A percentile compares a stretch with the other conserved stretches of the same genome.
Conservation (phyloP, 768 basidiomycete genomes). For the Leucosporidium scottii region DNA sequence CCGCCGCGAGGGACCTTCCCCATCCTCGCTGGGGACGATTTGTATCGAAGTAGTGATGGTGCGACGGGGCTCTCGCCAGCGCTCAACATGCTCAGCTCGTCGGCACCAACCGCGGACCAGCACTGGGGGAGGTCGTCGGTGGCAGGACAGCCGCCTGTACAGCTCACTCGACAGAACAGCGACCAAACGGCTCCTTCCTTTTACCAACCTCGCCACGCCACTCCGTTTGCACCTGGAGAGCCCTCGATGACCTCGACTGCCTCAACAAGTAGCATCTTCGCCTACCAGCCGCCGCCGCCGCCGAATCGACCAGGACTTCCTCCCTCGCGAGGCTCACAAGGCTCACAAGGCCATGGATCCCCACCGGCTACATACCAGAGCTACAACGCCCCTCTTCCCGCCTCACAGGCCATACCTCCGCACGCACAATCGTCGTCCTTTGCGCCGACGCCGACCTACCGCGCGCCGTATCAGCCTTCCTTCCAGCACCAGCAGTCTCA, state of each 20-base stretch:
- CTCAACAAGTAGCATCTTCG: slow-evolving; percentile 6
- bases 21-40: background rate
- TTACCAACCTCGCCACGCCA: slow-evolving; percentile 25
- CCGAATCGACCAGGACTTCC: background rate
- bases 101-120: background rate
- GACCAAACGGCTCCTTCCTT: background rate
- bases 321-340: background rate
- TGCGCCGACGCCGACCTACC: background rate
- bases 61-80: background rate
- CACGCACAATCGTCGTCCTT: background rate
- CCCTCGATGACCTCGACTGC: background rate
- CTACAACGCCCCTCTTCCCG: background rate
- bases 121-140: background rate
- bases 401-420: background rate
- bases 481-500: background rate
- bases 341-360: background rate
- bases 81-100: background rate
- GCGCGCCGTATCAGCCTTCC: background rate
- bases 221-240: slow-evolving; percentile 7
- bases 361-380: background rate
- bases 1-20: background rate
- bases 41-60: no score
- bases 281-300: slow-evolving; percentile 23
- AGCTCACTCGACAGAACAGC: background rate
- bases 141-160: background rate